Evolutionary conservation across 768 basidiomycete species (phyloP).

Genomic region (Serendipita sp.): DNA sequence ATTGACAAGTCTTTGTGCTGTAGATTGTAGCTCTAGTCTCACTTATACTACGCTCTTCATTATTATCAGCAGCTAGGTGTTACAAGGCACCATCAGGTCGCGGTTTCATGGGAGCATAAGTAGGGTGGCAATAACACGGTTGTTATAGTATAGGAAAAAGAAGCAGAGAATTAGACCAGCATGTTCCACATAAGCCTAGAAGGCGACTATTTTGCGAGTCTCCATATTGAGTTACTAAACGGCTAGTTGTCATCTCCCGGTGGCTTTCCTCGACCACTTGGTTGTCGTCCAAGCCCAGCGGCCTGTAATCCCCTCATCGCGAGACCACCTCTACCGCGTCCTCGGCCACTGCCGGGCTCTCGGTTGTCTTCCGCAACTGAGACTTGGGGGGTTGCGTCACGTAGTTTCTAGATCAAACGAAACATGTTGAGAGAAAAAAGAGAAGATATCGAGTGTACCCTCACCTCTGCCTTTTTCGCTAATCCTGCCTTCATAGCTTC

Average conservation of each 20-base stretch:
- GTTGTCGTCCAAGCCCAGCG: slow-evolving; percentile 34
- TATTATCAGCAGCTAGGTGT: no score
- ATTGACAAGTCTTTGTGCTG: not conserved
- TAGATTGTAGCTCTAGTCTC: not conserved
- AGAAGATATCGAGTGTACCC: slow-evolving; percentile 14
- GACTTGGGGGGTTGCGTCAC: slow-evolving; percentile 47
- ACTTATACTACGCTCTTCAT: no score
- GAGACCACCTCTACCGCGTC: slow-evolving; percentile 32
- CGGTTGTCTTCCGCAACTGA: slow-evolving; percentile 51
- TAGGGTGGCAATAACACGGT: no score
- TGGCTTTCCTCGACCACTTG: not conserved
- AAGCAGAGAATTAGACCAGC: no score
- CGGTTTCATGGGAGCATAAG: no score
- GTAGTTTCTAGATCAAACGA: slow-evolving; percentile 37
- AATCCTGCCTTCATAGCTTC: slow-evolving; percentile 68
- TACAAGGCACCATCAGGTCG: no score
- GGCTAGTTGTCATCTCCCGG: not conserved
- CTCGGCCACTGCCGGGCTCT: slow-evolving; percentile 25
- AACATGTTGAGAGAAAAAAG: slow-evolving; percentile 1
- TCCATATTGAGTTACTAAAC: not conserved
- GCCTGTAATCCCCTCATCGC: slow-evolving; percentile 51
- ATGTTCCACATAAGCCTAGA: no score
- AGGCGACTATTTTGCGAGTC: not conserved
- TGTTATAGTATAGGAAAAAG: no score
- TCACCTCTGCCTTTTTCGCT: slow-evolving; percentile 55